Conservation (phyloP, 176 grass and related monocot species). For the Oryza nivara region DNA sequence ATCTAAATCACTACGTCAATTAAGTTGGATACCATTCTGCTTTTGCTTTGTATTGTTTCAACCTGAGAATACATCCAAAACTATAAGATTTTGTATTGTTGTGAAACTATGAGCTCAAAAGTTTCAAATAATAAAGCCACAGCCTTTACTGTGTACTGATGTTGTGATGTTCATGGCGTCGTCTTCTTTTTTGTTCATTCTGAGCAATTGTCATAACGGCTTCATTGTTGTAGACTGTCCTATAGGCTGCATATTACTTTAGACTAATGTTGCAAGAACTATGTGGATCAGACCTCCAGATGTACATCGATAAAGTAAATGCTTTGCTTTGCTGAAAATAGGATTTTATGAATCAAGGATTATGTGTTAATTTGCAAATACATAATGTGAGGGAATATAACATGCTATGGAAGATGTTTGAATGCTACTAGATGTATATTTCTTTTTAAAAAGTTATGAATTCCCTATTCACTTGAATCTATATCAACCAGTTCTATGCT, state of each 20-base stretch:
- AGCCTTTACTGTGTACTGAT: not conserved
- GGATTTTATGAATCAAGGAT: slow-evolving; percentile 13
- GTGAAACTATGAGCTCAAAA: not conserved
- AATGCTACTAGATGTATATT: slow-evolving; percentile 9
- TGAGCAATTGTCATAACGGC: not conserved
- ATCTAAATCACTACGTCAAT: slow-evolving; percentile 11
- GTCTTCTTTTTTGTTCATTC: no score
- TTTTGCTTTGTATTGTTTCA: not conserved
- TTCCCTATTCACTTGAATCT: not conserved
- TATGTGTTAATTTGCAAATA: slow-evolving; percentile 15
- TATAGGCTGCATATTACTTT: not conserved
- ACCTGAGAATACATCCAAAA: not conserved
- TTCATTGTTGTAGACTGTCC: not conserved
- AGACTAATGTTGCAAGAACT: not conserved
- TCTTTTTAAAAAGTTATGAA: slow-evolving; percentile 15
- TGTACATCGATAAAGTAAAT: slow-evolving; percentile 11
- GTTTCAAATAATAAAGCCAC: slow-evolving; percentile 7
- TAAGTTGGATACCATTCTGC: not conserved
- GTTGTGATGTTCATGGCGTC: not conserved
- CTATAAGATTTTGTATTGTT: not conserved
- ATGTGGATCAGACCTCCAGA: not conserved
- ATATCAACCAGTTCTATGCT: not conserved
- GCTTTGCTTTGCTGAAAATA: slow-evolving; percentile 14
- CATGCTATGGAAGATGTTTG: slow-evolving; percentile 27
- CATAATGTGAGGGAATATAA: not conserved